These are phyloP conservation scores for Podospora didyma DNA, from an alignment of 495 filamentous ascomycete species.

Conservation along the genomic window DNA sequence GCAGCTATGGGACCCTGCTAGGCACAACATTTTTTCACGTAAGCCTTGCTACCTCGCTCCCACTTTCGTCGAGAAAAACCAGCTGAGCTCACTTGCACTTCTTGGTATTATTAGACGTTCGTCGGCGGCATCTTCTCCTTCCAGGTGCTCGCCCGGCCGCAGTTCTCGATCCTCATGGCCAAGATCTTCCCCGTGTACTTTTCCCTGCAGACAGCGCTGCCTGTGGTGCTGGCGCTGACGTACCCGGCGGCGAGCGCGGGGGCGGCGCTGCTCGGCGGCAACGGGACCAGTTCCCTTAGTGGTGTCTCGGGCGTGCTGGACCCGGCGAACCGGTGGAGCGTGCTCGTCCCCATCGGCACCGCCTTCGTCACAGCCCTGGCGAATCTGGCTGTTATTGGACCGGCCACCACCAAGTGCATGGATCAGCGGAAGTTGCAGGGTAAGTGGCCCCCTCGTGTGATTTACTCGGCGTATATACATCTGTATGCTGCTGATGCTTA, in stretches of 20 bases:
- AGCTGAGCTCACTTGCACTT: neutral
- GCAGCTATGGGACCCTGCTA: conserved; percentile 73
- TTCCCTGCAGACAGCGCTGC: conserved; percentile 68
- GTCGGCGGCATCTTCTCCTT: conserved; percentile 72
- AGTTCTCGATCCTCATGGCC: conserved; percentile 75
- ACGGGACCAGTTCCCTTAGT: neutral
- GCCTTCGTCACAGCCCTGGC: conserved; percentile 59
- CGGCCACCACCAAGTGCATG: conserved; percentile 69
- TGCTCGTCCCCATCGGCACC: conserved; percentile 60
- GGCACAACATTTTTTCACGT: conserved; percentile 79
- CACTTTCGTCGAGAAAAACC: too few species aligned
- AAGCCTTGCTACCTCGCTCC: conserved; percentile 15
- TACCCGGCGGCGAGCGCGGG: conserved; percentile 68
- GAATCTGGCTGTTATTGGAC: conserved; percentile 67
- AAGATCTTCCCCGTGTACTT: conserved; percentile 86
- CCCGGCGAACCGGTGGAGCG: conserved; percentile 50
- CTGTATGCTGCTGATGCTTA: neutral
- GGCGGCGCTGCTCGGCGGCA: conserved; percentile 25
- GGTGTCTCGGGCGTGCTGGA: conserved; percentile 55
- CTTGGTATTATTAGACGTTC: conserved; percentile 58
- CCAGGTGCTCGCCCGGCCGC: conserved; percentile 66
- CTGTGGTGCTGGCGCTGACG: conserved; percentile 72
- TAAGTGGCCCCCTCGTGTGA: conserved; percentile 28
- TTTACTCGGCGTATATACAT: neutral
- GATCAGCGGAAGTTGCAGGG: conserved; percentile 70